A percentile compares a stretch with the other conserved stretches of the same genome.
Evolutionary conservation across 2,329 filamentous ascomycete species (phyloP).

Genomic region (Bipolaris oryzae): DNA sequence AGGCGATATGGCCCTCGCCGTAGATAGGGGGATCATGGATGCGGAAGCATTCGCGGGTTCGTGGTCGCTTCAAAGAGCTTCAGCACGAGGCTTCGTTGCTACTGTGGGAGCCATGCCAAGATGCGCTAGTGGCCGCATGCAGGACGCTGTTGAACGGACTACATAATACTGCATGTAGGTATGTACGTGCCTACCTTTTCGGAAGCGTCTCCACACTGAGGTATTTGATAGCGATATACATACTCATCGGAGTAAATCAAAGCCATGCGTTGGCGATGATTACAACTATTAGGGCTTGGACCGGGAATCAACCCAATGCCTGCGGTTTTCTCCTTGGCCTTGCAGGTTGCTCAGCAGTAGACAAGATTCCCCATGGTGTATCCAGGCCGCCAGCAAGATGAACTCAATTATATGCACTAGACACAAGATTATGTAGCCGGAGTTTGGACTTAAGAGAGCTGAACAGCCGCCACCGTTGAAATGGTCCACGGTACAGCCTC

Average conservation of each 20-base stretch:
- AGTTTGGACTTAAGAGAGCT: too few relatives aligned
- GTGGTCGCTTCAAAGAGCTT: slow-evolving; percentile 14
- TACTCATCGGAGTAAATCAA: too few relatives aligned
- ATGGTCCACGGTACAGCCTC: background rate
- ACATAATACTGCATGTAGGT: background rate
- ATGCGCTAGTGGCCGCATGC: slow-evolving; percentile 14
- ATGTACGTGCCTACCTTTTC: background rate
- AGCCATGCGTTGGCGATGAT: background rate
- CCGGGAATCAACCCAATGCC: background rate
- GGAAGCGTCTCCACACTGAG: background rate
- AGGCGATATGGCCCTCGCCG: slow-evolving; percentile 27
- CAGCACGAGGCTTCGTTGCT: slow-evolving; percentile 12
- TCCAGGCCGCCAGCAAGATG: background rate
- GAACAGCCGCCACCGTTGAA: background rate
- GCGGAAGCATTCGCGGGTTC: slow-evolving; percentile 14
- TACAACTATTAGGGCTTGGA: background rate
- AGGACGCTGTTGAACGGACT: background rate
- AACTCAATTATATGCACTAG: background rate
- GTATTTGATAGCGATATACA: background rate
- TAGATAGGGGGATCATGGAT: slow-evolving; percentile 17
- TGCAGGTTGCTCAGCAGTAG: background rate
- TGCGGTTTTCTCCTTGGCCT: background rate
- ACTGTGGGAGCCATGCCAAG: slow-evolving; percentile 16
- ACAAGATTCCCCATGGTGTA: background rate
- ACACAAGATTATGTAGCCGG: background rate